Evolutionary conservation across 768 basidiomycete species (phyloP).

Genomic region (Phlebiopsis gigantea): DNA sequence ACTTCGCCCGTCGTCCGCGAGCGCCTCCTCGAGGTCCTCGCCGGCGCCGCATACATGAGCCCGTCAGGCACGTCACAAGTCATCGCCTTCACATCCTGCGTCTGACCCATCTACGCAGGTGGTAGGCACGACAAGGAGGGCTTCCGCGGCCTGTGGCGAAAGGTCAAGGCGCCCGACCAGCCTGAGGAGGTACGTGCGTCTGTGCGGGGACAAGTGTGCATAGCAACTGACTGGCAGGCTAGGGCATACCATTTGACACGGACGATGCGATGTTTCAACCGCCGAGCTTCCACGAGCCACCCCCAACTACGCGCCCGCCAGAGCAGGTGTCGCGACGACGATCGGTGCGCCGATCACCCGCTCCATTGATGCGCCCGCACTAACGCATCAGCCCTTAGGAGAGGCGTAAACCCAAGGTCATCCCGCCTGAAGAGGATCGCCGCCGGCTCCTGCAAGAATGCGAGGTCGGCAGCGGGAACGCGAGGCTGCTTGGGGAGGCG

Average conservation of each 20-base stretch:
- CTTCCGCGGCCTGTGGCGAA: slow-evolving; percentile 73
- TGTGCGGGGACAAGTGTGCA: background rate
- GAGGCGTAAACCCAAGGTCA: slow-evolving; percentile 32
- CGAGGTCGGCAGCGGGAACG: slow-evolving; percentile 78
- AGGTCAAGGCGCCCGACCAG: slow-evolving; percentile 73
- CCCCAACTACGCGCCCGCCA: background rate
- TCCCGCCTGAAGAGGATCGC: slow-evolving; percentile 83
- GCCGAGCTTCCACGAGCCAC: slow-evolving; percentile 22
- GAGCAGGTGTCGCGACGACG: background rate
- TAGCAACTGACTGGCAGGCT: background rate
- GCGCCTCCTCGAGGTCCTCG: slow-evolving; percentile 74
- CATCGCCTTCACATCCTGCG: too few relatives aligned
- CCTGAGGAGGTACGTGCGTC: slow-evolving; percentile 61
- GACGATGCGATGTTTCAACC: slow-evolving; percentile 81
- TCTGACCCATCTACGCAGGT: too few relatives aligned
- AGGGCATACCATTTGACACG: slow-evolving; percentile 75
- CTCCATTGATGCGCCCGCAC: background rate
- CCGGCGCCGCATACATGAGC: slow-evolving; percentile 72
- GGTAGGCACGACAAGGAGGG: slow-evolving; percentile 28
- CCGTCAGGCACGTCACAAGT: slow-evolving; percentile 20
- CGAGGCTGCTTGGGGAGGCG: slow-evolving; percentile 65
- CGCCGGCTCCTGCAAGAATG: slow-evolving; percentile 81
- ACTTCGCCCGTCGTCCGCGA: slow-evolving; percentile 81
- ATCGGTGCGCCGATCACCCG: background rate
- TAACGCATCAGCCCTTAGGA: too few relatives aligned